Evolutionary conservation across 441 rosid genomes (phyloP).

Genomic region (Capsella rubella): DNA sequence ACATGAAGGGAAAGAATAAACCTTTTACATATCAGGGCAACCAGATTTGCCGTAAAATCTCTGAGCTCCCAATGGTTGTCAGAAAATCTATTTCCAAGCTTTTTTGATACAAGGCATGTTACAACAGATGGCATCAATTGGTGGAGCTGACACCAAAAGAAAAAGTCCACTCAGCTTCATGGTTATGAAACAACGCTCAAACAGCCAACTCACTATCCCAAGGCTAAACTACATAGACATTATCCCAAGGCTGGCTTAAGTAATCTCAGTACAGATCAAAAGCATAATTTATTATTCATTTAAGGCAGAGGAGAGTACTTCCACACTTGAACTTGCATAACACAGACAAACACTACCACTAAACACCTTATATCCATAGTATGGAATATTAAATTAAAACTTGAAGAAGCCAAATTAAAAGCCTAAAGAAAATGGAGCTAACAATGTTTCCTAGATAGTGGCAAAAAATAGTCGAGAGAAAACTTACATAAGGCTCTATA

Average conservation of each 20-base stretch:
- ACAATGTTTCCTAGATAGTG: conserved; percentile 8
- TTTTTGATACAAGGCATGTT: conserved; percentile 95
- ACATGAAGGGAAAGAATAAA: conserved; percentile 47
- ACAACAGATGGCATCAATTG: conserved; percentile 98
- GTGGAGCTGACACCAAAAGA: conserved; percentile 72
- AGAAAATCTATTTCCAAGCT: conserved; percentile 85
- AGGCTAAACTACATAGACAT: neutral
- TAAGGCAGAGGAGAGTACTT: conserved; percentile 1
- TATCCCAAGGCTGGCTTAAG: conserved; percentile 18
- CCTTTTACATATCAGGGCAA: conserved; percentile 93
- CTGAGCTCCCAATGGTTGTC: conserved; percentile 99
- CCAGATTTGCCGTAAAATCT: conserved; percentile 81
- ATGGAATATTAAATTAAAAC: conserved; percentile 18
- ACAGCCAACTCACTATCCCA: conserved; percentile 23
- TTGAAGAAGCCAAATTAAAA: conserved; percentile 25
- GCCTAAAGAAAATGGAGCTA: conserved; percentile 22
- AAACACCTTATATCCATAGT: neutral
- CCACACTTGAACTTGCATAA: conserved; percentile 17
- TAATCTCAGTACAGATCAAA: conserved; percentile 22
- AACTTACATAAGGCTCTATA: conserved; percentile 93
- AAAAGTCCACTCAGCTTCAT: conserved; percentile 52
- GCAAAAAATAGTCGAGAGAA: conserved; percentile 30
- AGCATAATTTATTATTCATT: neutral
- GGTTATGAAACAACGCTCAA: conserved; percentile 16
- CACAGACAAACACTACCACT: conserved; percentile 11